phyloP scores from a whole-genome alignment of 2,329 filamentous ascomycete genomes.

The Pseudocercospora macadamiae region DNA sequence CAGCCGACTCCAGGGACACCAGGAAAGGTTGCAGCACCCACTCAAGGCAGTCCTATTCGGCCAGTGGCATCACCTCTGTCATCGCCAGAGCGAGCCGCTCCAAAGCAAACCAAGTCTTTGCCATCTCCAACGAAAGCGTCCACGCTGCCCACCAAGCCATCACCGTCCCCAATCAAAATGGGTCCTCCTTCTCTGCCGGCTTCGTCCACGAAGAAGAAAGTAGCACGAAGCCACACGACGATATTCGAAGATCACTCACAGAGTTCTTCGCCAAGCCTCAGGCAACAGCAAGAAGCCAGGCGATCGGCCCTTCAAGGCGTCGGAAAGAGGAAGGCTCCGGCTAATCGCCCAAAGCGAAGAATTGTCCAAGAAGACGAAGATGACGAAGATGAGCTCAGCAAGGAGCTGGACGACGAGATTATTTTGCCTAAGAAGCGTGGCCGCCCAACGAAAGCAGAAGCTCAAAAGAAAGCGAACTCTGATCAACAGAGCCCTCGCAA shows the following conservation, averaged over 20 bases:
- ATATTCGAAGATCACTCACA: constrained; percentile 40
- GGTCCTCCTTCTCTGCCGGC: constrained; percentile 25
- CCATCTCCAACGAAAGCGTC: not conserved
- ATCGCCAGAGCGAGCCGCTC: not conserved
- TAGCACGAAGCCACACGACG: constrained; percentile 36
- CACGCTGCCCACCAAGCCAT: not conserved
- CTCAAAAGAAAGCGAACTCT: not conserved
- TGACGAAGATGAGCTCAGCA: constrained; percentile 32
- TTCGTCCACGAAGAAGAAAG: constrained; percentile 22
- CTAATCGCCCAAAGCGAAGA: constrained; percentile 21
- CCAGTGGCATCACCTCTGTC: constrained; percentile 16
- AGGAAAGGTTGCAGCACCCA: not conserved
- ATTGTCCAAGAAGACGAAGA: constrained; percentile 27
- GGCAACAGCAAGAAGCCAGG: constrained; percentile 39
- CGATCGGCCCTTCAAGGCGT: constrained; percentile 26
- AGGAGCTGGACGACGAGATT: constrained; percentile 16
- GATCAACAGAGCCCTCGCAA: not conserved
- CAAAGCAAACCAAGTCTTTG: not conserved
- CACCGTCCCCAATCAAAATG: constrained; percentile 23
- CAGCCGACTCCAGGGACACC: not conserved
- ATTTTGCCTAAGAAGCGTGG: constrained; percentile 19
- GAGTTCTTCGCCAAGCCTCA: constrained; percentile 32
- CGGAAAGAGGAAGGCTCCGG: not conserved
- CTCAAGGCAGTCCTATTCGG: not conserved
- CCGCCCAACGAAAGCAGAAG: constrained; percentile 18